Evolutionary conservation across 2,329 filamentous ascomycete genomes (phyloP).

Genomic region (Alternaria ethzedia): DNA sequence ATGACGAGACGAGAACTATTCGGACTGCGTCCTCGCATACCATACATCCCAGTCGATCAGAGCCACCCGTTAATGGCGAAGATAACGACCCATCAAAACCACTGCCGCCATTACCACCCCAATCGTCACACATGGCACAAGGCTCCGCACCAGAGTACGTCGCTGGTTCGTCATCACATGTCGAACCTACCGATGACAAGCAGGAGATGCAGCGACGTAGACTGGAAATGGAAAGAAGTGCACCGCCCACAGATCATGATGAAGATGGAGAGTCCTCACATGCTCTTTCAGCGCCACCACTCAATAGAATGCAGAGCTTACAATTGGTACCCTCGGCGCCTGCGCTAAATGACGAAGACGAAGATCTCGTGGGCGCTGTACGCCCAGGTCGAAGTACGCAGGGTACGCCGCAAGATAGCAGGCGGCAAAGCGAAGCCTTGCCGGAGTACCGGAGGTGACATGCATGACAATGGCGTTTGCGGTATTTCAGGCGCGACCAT

Average conservation of each 20-base stretch:
- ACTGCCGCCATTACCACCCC: conserved; percentile 30
- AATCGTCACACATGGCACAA: conserved; percentile 16
- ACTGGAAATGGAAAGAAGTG: conserved; percentile 51
- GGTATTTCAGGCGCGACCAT: neutral
- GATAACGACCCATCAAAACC: conserved; percentile 19
- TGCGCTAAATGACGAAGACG: conserved; percentile 42
- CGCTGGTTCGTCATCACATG: conserved; percentile 37
- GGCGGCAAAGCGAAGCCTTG: conserved; percentile 34
- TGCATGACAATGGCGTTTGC: conserved; percentile 3
- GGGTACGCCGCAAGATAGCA: conserved; percentile 5
- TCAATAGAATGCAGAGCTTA: conserved; percentile 11
- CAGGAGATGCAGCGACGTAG: conserved; percentile 69
- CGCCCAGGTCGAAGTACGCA: conserved; percentile 23
- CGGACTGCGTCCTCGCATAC: conserved; percentile 33
- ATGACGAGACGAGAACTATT: conserved; percentile 21
- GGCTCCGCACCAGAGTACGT: conserved; percentile 35
- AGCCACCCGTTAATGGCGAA: conserved; percentile 14
- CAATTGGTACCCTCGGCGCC: conserved; percentile 39
- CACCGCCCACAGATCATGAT: conserved; percentile 41
- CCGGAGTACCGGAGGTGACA: conserved; percentile 40
- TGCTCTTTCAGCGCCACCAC: conserved; percentile 27
- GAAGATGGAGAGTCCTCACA: conserved; percentile 27
- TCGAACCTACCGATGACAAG: conserved; percentile 71
- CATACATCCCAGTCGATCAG: conserved; percentile 20
- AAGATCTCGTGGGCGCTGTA: conserved; percentile 38